phyloP scores from a whole-genome alignment of 129 eudicot species.

The Pseudognaphalium luteoalbum region DNA sequence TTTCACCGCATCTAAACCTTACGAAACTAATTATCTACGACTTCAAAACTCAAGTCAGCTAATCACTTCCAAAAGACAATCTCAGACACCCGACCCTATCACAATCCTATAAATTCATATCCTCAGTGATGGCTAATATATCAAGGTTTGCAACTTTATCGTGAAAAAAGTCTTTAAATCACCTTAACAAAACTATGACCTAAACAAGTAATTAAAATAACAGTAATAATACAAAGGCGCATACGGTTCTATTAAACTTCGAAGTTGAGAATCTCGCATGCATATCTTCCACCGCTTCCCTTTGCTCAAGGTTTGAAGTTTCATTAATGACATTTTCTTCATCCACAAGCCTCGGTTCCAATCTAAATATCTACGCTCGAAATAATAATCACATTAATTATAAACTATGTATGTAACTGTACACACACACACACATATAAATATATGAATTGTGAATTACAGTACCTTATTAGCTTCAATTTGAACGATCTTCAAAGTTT shows the following conservation, averaged over 20 bases:
- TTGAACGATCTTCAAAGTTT: slow-evolving; percentile 63
- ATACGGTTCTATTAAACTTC: slow-evolving; percentile 29
- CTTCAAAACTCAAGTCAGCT: not conserved
- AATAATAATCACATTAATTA: not conserved
- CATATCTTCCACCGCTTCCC: slow-evolving; percentile 21
- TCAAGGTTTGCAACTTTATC: not conserved
- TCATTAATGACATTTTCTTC: slow-evolving; percentile 17
- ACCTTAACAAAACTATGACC: not conserved
- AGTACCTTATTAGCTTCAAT: slow-evolving; percentile 75
- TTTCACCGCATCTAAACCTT: not conserved
- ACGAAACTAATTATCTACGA: not conserved
- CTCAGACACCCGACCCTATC: not conserved
- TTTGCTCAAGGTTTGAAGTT: slow-evolving; percentile 2
- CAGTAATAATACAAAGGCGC: not conserved
- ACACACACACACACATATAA: too few species aligned
- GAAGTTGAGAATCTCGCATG: slow-evolving; percentile 27
- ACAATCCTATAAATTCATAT: not conserved
- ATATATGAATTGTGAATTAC: too few species aligned
- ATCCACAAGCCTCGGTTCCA: slow-evolving; percentile 36
- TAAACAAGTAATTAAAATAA: not conserved
- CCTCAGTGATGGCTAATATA: not conserved
- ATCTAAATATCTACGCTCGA: slow-evolving; percentile 33
- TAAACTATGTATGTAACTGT: not conserved
- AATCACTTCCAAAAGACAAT: not conserved
- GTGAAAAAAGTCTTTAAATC: not conserved